phyloP scores from a whole-genome alignment of 805 yeast species.

The Starmerella geochares region DNA sequence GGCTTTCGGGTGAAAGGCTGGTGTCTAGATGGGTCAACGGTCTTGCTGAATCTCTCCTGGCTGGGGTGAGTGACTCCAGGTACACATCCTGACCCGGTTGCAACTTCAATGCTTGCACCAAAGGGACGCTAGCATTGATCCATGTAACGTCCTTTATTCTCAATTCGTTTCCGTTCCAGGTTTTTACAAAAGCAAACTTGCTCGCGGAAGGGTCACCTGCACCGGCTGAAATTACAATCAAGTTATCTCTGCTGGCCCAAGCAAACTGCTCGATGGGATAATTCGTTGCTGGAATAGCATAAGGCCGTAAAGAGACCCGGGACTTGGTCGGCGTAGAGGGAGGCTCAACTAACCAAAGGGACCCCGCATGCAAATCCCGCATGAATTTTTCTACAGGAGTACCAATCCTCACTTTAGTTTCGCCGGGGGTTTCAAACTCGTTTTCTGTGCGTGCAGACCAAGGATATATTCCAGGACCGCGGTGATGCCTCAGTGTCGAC shows the following conservation, averaged over 20 bases:
- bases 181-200: neutral
- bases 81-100: neutral
- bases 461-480: constrained; percentile 17
- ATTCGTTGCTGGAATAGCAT: neutral
- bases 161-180: constrained; percentile 48
- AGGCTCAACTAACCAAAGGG: constrained; percentile 19
- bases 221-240: constrained; percentile 21
- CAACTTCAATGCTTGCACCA: neutral
- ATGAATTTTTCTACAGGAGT: constrained; percentile 10
- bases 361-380: constrained; percentile 11
- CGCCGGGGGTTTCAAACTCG: constrained; percentile 14
- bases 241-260: constrained; percentile 15
- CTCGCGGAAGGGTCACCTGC: constrained; percentile 10
- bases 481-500: constrained; percentile 12
- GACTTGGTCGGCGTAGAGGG: neutral
- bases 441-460: constrained; percentile 9
- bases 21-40: neutral
- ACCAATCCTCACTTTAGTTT: constrained; percentile 16
- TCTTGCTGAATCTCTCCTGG: neutral
- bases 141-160: constrained; percentile 55
- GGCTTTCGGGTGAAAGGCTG: neutral
- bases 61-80: constrained; percentile 1
- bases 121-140: constrained; percentile 30
- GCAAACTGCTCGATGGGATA: constrained; percentile 13
- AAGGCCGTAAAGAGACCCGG: neutral